Evolutionary conservation across 2,329 filamentous ascomycete species (phyloP).

Genomic region (Aureobasidium subglaciale): DNA sequence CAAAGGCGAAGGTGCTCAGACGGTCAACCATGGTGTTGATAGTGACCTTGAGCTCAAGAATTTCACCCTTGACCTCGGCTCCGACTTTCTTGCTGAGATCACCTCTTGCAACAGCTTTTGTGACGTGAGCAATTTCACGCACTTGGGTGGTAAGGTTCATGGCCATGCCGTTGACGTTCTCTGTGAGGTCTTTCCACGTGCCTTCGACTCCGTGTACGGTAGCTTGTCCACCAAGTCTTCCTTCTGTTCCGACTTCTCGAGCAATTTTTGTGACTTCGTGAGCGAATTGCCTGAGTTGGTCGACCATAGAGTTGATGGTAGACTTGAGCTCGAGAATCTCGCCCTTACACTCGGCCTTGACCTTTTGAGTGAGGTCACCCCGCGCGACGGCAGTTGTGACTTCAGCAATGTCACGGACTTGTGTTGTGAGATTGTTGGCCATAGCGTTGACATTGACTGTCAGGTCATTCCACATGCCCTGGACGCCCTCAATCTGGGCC

Average conservation of each 20-base stretch:
- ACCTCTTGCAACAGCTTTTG: conserved; percentile 45
- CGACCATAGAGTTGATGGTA: conserved; percentile 49
- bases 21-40: conserved; percentile 63
- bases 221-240: conserved; percentile 44
- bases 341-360: conserved; percentile 46
- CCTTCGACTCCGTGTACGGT: conserved; percentile 47
- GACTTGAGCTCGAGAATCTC: conserved; percentile 46
- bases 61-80: conserved; percentile 46
- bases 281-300: conserved; percentile 46
- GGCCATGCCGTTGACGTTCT: conserved; percentile 49
- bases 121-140: conserved; percentile 48
- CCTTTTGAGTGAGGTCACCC: conserved; percentile 46
- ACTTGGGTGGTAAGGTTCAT: conserved; percentile 46
- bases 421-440: conserved; percentile 47
- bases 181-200: conserved; percentile 48
- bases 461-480: conserved; percentile 61
- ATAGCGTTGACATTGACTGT: conserved; percentile 51
- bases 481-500: conserved; percentile 57
- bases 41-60: conserved; percentile 70
- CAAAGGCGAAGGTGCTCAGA: conserved; percentile 56
- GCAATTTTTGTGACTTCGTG: conserved; percentile 48
- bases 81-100: conserved; percentile 47
- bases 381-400: conserved; percentile 47
- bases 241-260: conserved; percentile 46
- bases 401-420: conserved; percentile 47